Evolutionary conservation across 2,329 filamentous ascomycete genomes (phyloP), one percentile per base, ranked within the genome.

Genomic region (Colletotrichum salicis): DNA sequence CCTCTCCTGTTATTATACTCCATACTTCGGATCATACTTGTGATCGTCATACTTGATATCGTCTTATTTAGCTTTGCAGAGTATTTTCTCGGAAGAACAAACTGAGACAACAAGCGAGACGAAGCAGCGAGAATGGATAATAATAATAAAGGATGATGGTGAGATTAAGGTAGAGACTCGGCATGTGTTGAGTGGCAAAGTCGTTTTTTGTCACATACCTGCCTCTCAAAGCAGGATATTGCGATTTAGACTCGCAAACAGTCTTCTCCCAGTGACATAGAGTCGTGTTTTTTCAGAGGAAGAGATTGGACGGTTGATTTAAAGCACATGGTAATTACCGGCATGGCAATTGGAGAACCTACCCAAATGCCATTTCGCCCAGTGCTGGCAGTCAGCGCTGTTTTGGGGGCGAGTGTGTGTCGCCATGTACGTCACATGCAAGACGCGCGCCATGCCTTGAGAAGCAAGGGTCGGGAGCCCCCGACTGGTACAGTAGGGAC

Each of bases 361-460:
- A 1, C 19, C 29, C n/a, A 31, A 8, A 11, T 33, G 7, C 29
- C 27, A n/a, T 52, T 31, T 41, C 54, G 51, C n/a, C 24, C 10
- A 41, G 22, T 11, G 33, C 19, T 61, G 29, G 11, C 15, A 56
- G 27, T 13, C 19, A 15, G 13, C 6, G 37, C 37, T 15, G 15
- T 3, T 41, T 41, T 19, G 41, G 41, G 41, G 41, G 41, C 19
- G 41, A 48, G 4, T 3, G 22, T 48, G 37, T 15, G 58, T 51
- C 62, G 33, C 57, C 22, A 45, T 29, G 57, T 71, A 71, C 69
- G 69, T 71, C 69, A 71, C 65, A 69, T 71, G 65, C 59, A 52
- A 64, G 63, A 60, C 54, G 29, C 59, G 29, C 64, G 48, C 56
- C 59, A 69, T 5, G 54, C 7, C 54, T 19, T 41, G 37, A 15